Evolutionary conservation across 257 asterid species (phyloP), one percentile per base, ranked within the genome.

Genomic region (Linaria vulgaris): DNA sequence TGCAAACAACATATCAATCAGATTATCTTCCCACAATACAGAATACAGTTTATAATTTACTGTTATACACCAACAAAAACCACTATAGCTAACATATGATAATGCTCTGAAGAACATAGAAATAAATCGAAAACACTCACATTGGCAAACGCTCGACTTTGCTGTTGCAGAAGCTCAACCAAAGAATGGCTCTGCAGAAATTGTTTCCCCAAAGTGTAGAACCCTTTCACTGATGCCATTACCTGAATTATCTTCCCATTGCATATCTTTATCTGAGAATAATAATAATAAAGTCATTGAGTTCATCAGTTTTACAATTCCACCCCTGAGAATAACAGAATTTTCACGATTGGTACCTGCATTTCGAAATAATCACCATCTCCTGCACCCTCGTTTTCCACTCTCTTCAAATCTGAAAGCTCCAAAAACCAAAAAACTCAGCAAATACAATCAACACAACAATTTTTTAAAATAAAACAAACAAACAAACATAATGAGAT

Each of bases 91-190:
- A 2, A 27, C 34, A 6, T 27, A 6, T 27, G 34, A 3, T 27
- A 27, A 27, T n/a, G n/a, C n/a, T n/a, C n/a, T n/a, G n/a, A n/a
- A n/a, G n/a, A n/a, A n/a, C 49, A 44, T 19, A 43, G 53, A 38
- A 46, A 30, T 25, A 34, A 34, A 53, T 50, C 39, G 34, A 31
- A 73, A 67, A 54, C 66, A 73, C 95, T 79, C 75, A 88, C 99
- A 66, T 90, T 88, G 64, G 95, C 92, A 69, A 94, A 94, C 70
- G 95, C 97, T 83, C 82, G 99, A 72, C 99, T 94, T 70, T 90
- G 95, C 78, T 90, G 99, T 74, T 94, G 99, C 77, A 94, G 86
- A 81, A 94, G 97, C 87, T 94, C 99, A 67, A 90, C 92, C 83
- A 94, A 82, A 69, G 95, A 87, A 76, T 87, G 92, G 72, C 89